These are phyloP conservation scores for Hypsizygus marmoreus DNA, from an alignment of 768 basidiomycete species.

Conservation along the genomic window DNA sequence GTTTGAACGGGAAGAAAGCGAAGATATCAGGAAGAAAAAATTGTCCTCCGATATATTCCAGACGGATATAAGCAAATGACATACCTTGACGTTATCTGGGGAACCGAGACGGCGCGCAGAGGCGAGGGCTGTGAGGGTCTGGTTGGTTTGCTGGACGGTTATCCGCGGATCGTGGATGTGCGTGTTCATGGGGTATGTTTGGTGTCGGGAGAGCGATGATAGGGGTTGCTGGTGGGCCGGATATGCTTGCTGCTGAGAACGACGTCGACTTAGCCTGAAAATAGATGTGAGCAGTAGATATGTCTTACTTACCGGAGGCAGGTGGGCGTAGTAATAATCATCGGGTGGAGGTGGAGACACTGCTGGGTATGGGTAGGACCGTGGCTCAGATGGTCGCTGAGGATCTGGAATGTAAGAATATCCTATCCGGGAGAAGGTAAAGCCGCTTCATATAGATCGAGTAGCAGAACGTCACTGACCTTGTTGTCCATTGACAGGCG, in stretches of 20 bases:
- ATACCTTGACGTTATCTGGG: constrained; percentile 17
- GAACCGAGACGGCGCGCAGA: constrained; percentile 19
- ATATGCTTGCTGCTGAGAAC: constrained; percentile 7
- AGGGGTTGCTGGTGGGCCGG: constrained; percentile 3
- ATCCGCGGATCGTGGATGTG: constrained; percentile 18
- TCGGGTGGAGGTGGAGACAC: constrained; percentile 1
- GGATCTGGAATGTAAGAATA: constrained; percentile 12
- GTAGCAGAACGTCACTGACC: constrained; percentile 1
- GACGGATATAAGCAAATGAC: not conserved
- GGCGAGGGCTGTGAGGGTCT: constrained; percentile 21
- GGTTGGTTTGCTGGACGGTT: constrained; percentile 23
- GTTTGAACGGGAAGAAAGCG: no score
- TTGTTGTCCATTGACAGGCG: constrained; percentile 12
- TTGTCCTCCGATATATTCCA: not conserved
- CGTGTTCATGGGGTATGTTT: constrained; percentile 7
- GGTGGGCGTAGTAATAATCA: constrained; percentile 9
- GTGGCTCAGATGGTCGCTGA: constrained; percentile 1
- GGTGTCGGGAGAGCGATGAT: constrained; percentile 1
- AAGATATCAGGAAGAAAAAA: constrained; percentile 8
- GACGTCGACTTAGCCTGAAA: no score
- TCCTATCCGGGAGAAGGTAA: not conserved
- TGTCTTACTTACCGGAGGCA: constrained; percentile 11
- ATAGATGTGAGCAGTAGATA: no score
- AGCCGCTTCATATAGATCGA: not conserved
- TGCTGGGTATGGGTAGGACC: constrained; percentile 3